Base-by-base conservation (phyloP, 805 yeast species). In the Candida anglica region DNA sequence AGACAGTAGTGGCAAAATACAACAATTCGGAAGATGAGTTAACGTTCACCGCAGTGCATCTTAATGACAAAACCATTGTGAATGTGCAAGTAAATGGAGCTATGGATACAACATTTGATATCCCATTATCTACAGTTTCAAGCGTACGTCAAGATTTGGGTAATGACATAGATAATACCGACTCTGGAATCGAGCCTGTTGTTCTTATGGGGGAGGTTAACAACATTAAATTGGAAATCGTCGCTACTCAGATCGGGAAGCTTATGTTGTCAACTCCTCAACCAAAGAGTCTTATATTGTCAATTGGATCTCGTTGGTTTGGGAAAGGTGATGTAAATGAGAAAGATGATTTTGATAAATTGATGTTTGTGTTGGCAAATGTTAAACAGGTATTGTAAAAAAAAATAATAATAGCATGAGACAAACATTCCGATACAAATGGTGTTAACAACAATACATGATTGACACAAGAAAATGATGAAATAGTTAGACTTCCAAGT, bases 91-190 rank as follows among this genome's bases (percentile, higher is more conserved):
- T 53, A 22, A 52, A 72, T 43, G 77, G 75, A 0, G 60, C 67
- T n/a, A 58, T 68, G 48, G 79, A 75, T 51, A 58, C 75, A 14
- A 71, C 78, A 2, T 69, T 66, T 39, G 75, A 70, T 31, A 55
- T 73, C 7, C 71, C 64, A 11, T 38, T 55, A 19, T 38, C 51
- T 6, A 45, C 48, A 4, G 21, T 26, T 18, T 19, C 33, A 5
- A 27, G 14, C 5, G 36, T 26, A 4, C 36, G 30, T 8, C 36
- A 13, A 23, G 20, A 13, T 11, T 13, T 17, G 15, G 27, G 36
- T 19, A 26, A 15, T 5, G 30, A 23, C 17, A 17, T 50, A 48
- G 41, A 44, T 27, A 34, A 43, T 9, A 43, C 40, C 15, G 49
- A 50, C 5, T 41, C 50, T 1, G 66, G 65, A n/a, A 61, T 66